Base-by-base conservation (phyloP, 495 filamentous ascomycete genomes). In the Neurospora sp. region DNA sequence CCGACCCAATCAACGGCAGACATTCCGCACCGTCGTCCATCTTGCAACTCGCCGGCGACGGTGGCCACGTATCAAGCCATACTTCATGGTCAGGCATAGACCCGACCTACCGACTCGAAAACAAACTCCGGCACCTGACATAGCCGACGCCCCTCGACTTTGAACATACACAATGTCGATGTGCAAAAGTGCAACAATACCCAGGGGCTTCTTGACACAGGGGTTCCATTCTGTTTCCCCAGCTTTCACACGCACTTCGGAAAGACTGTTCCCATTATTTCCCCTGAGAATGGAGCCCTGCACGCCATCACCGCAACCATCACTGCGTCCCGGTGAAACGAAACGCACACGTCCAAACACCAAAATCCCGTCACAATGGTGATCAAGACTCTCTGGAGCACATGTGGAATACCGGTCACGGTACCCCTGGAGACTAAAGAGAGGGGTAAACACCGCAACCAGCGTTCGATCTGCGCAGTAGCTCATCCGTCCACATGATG, bases 251-350 rank as follows among this genome's bases (percentile, higher is more conserved):
- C 48, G 20, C 20, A 59, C 48, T 14, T 59, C 20, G 27, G 27
- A 14, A 61, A 61, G 27, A 61, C 27, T 61, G 53, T 61, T 61
- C 53, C 20, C 10, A 31, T 61, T 7, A 61, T 61, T 35, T 65
- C 53, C 53, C 53, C 53, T 65, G 48, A 65, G 27, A 65, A 65
- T 65, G 53, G 53, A 65, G 27, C 27, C 27, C 53, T 65, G 53
- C 53, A 65, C 53, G 53, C 53, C 53, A 65, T 65, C 53, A 65
- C 27, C 35, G 27, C 53, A 31, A 68, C 68, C 68, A 73, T n/a
- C 12, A 35, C 31, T 45, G 71, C 71, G 69, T 69, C 22, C 31
- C 71, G 22, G 22, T 73, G 71, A 73, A 73, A 73, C 71, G 65
- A 73, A 73, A 73, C 71, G 65, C 37, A 65, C 22, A 35, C 14